Conservation (phyloP, 805 yeast genomes). For the Candida pseudoglaebosa region DNA sequence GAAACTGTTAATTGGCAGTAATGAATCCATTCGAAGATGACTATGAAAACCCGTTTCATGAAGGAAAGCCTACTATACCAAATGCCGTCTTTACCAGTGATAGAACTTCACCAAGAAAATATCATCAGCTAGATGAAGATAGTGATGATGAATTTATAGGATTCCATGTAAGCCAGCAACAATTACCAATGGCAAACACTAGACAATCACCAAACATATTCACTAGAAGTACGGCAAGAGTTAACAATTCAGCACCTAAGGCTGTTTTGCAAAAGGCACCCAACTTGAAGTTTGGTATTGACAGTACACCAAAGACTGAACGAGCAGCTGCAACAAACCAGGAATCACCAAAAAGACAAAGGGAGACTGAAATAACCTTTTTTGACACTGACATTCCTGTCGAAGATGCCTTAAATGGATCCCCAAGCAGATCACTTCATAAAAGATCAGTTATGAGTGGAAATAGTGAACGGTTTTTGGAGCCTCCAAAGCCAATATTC, state of each 20-base stretch:
- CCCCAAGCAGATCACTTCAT: conserved; percentile 30
- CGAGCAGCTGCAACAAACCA: conserved; percentile 64
- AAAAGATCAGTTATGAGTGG: conserved; percentile 23
- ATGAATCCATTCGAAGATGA: conserved; percentile 35
- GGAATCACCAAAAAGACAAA: conserved; percentile 68
- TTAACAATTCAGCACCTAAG: conserved; percentile 12
- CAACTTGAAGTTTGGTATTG: conserved; percentile 16
- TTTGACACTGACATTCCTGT: conserved; percentile 28
- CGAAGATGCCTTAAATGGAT: conserved; percentile 25
- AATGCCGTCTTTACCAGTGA: conserved; percentile 38
- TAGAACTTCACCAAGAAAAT: conserved; percentile 34
- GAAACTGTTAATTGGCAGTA: background rate
- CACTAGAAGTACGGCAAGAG: conserved; percentile 30
- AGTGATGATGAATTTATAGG: conserved; percentile 25
- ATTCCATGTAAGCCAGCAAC: conserved; percentile 27
- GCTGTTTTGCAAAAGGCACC: conserved; percentile 25
- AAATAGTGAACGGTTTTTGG: conserved; percentile 49
- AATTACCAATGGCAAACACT: conserved; percentile 8
- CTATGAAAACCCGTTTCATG: conserved; percentile 28
- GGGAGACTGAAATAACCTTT: conserved; percentile 44
- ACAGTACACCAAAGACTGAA: conserved; percentile 37
- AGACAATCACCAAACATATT: conserved; percentile 45
- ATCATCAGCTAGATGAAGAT: conserved; percentile 19
- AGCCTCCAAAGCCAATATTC: conserved; percentile 64
- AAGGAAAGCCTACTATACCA: conserved; percentile 31